Percentiles rank a stretch among this genome's conserved stretches.
Conservation (phyloP, 2,329 filamentous ascomycete species). For the Penicillium verrucosum region DNA sequence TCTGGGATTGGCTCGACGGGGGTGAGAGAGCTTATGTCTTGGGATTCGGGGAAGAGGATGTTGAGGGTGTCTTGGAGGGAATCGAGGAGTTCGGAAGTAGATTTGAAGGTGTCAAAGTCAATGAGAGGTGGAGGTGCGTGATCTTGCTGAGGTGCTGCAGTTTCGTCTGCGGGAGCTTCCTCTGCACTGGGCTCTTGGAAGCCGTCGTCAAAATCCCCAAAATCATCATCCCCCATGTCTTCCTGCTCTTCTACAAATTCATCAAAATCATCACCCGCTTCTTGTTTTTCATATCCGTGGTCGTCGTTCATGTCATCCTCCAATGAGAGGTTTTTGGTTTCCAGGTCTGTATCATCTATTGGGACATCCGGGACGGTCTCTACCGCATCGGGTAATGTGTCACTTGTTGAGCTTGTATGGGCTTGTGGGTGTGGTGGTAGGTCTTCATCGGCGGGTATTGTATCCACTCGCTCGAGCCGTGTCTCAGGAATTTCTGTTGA, state of each 20-base stretch:
- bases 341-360: conserved; percentile 48
- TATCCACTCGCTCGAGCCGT: conserved; percentile 44
- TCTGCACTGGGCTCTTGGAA: conserved; percentile 54
- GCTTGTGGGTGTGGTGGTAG: conserved; percentile 33
- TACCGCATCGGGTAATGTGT: conserved; percentile 44
- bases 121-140: conserved; percentile 38
- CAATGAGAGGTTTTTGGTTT: conserved; percentile 51
- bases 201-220: conserved; percentile 65
- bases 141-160: conserved; percentile 23
- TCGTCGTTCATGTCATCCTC: conserved; percentile 47
- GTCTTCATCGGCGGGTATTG: conserved; percentile 36
- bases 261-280: conserved; percentile 58
- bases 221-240: conserved; percentile 52
- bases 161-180: conserved; percentile 19
- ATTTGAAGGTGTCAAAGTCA: conserved; percentile 55
- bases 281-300: conserved; percentile 50
- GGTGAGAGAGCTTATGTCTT: conserved; percentile 34
- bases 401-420: conserved; percentile 40
- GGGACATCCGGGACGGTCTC: conserved; percentile 46
- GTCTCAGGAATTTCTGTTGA: conserved; percentile 42
- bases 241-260: conserved; percentile 53
- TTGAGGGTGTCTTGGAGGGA: conserved; percentile 42
- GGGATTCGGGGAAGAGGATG: conserved; percentile 44
- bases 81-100: conserved; percentile 35
- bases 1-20: conserved; percentile 41